Base-by-base conservation (phyloP, 2,329 filamentous ascomycete species). In the Huntiella bhutanensis region DNA sequence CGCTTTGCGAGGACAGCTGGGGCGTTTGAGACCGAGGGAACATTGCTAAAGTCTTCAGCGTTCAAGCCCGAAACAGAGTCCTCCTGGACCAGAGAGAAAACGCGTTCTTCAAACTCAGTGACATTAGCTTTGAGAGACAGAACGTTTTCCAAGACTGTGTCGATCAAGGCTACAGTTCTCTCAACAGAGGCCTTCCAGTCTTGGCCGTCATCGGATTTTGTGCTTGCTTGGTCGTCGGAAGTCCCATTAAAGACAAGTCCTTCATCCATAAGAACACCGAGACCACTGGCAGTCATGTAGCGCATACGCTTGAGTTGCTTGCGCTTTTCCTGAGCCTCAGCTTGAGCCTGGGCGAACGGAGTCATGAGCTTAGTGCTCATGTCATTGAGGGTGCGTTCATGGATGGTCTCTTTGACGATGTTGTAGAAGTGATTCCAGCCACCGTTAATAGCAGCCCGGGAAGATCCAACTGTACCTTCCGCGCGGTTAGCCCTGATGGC, bases 191-290 rank as follows among this genome's bases (percentile, higher is more conserved):
- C 75, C 59, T 86, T 91, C 59, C 73, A 70, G 51, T 73, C 69
- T 39, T 59, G 56, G 34, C 66, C 65, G 22, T 67, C 66, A 46
- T 67, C 62, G 12, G 49, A 50, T 16, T 28, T 17, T 6, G 42
- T 39, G 22, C 41, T 48, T 8, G 34, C 15, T 16, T 28, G 28
- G 33, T 67, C 63, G 13, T 64, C 64, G 45, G 68, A 66, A 36
- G 67, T 66, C 43, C 74, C 70, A 36, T 78, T 73, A 54, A 83
- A 77, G 43, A 75, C 77, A 41, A 95, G 65, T 2, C 83, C 86
- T 57, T 94, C 85, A 47, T 88, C 84, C 54, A 95, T 78, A 19
- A 98, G 65, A 4, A 95, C 75, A 12, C 91, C 91, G 3, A 96
- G 68, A 1, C 84, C 83, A 55, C 83, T 87, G 1, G 88, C 84